Evolutionary conservation across 805 yeast species (phyloP).

Genomic region (Kazachstania psychrophila): DNA sequence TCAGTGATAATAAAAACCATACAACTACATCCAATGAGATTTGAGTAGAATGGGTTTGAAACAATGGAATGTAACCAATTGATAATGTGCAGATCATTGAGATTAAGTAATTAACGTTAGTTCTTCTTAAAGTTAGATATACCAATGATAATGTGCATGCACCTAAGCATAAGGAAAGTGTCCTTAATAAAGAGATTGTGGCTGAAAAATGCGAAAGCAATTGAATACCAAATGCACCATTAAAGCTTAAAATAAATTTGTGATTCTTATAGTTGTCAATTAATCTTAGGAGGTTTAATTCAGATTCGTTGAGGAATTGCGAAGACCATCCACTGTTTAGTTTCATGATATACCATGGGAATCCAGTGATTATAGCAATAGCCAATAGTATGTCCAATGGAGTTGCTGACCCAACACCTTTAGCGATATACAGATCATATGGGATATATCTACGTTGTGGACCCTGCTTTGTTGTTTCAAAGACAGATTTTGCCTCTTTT

Average conservation of each 20-base stretch:
- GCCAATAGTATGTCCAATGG: slow-evolving; percentile 6
- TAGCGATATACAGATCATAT: slow-evolving; percentile 7
- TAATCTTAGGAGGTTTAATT: slow-evolving; percentile 4
- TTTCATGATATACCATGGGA: not conserved
- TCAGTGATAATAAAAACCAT: slow-evolving; percentile 38
- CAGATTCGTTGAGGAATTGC: slow-evolving; percentile 2
- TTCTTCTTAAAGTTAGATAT: slow-evolving; percentile 17
- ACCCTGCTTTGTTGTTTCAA: slow-evolving; percentile 6
- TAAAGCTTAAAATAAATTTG: slow-evolving; percentile 12
- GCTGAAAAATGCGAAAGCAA: slow-evolving; percentile 12
- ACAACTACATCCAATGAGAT: slow-evolving; percentile 34
- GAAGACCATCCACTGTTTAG: not conserved
- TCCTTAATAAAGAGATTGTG: slow-evolving; percentile 5
- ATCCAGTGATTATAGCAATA: slow-evolving; percentile 2
- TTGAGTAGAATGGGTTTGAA: slow-evolving; percentile 9
- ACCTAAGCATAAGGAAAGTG: slow-evolving; percentile 8
- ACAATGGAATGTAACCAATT: slow-evolving; percentile 14
- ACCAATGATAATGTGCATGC: slow-evolving; percentile 10
- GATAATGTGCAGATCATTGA: slow-evolving; percentile 29
- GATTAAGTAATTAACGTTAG: slow-evolving; percentile 35
- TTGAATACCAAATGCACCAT: slow-evolving; percentile 21
- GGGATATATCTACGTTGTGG: slow-evolving; percentile 11
- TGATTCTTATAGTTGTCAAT: slow-evolving; percentile 7
- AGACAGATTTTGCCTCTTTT: too few species aligned
- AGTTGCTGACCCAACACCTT: slow-evolving; percentile 8